Base-by-base conservation (phyloP, 116 monocot species). In the Cymodocea nodosa region DNA sequence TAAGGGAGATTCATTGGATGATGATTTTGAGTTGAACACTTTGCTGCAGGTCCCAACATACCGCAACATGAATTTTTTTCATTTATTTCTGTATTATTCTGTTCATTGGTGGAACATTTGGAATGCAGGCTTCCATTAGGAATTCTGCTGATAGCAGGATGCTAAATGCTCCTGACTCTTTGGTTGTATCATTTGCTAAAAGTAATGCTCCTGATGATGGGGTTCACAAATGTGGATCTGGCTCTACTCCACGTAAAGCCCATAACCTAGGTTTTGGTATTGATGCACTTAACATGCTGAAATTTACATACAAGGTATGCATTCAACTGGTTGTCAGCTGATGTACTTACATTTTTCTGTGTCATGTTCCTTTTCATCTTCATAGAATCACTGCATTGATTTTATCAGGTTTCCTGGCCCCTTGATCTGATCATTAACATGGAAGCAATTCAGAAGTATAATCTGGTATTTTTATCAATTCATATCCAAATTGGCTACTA, bases 11-110 rank as follows among this genome's bases (percentile, higher is more conserved):
- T 70, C 77, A 35, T 97, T 83, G 91, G 88, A 88, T 77, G 97
- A 97, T 88, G 97, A 97, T 60, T 97, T 97, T 70, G 97, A 97
- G 74, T 73, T 91, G 58, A 97, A 97, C 66, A 88, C 85, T 9
- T 67, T 86, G 35, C 64, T 97, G 64, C 97, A 97, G 91, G 97
- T 88, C 18, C 35, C 54, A 37, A 44, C 62, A 12, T 4, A 60
- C 17, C 6, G 22, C 20, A 16, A 56, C 19, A 56, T 61, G 4
- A 35, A 35, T 35, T 36, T n/a, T 44, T 72, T 65, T 13, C 62
- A 49, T 23, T 64, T 19, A 16, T 49, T 53, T 51, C 22, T 56
- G 25, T 57, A 57, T 56, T 63, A 15, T 22, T 56, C 71, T 34
- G 48, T 16, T 62, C n/a, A 44, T 35, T 60, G 9, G 57, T 64